These are phyloP conservation scores for Phlyctochytrium planicorne DNA, from an alignment of 192 early-diverging fungal species.

Conservation along the genomic window DNA sequence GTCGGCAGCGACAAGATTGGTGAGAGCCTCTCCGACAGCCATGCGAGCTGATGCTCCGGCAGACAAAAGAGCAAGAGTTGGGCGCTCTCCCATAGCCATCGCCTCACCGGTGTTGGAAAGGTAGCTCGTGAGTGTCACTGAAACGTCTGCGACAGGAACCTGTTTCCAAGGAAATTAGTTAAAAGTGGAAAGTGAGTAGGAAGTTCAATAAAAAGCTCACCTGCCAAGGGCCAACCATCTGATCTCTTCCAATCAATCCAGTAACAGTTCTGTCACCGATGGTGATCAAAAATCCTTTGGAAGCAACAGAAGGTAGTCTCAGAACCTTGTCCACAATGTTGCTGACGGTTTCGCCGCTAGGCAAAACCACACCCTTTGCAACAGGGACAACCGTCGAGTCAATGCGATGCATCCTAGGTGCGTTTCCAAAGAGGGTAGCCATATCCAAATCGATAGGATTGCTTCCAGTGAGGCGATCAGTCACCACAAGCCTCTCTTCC, in stretches of 20 bases:
- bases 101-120: slow-evolving; percentile 83
- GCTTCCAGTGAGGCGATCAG: slow-evolving; percentile 63
- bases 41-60: slow-evolving; percentile 91
- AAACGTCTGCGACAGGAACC: slow-evolving; percentile 95
- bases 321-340: slow-evolving; percentile 78
- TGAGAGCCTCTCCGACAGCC: slow-evolving; percentile 92
- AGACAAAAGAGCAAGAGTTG: slow-evolving; percentile 79
- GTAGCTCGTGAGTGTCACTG: slow-evolving; percentile 82
- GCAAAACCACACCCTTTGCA: slow-evolving; percentile 58
- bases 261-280: slow-evolving; percentile 97
- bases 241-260: slow-evolving; percentile 93
- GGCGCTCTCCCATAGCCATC: slow-evolving; percentile 98
- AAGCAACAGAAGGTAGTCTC: slow-evolving; percentile 82
- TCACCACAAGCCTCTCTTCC: slow-evolving; percentile 78
- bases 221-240: slow-evolving; percentile 96
- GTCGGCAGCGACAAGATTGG: slow-evolving; percentile 88
- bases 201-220: neutral
- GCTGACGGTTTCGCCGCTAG: slow-evolving; percentile 38
- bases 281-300: slow-evolving; percentile 95
- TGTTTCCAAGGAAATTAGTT: slow-evolving; percentile 49
- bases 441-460: slow-evolving; percentile 92
- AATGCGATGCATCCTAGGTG: slow-evolving; percentile 90
- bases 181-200: neutral
- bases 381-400: slow-evolving; percentile 55
- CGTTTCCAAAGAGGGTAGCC: slow-evolving; percentile 94